Percentiles rank a stretch among this genome's conserved stretches.
phyloP scores from a whole-genome alignment of 2,329 filamentous ascomycete genomes.

The Rhynchosporium graminicola region DNA sequence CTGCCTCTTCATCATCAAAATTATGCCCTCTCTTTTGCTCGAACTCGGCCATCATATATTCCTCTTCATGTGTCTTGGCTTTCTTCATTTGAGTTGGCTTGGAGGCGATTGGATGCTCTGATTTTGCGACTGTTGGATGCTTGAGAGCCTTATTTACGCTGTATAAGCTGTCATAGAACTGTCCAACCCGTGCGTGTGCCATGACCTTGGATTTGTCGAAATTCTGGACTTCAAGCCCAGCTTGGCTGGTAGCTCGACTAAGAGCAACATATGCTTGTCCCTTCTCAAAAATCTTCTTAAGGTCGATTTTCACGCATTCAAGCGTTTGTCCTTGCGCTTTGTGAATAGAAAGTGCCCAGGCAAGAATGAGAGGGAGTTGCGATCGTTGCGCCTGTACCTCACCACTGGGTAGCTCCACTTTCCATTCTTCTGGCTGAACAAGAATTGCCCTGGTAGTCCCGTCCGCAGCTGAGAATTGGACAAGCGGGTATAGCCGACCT shows the following conservation, averaged over 20 bases:
- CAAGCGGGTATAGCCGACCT: slow-evolving; percentile 72
- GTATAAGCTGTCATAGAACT: slow-evolving; percentile 82
- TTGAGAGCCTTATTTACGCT: slow-evolving; percentile 60
- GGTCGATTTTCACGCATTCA: slow-evolving; percentile 90
- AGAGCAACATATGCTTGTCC: slow-evolving; percentile 97
- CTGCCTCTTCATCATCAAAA: slow-evolving; percentile 50
- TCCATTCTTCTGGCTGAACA: slow-evolving; percentile 89
- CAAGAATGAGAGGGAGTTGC: slow-evolving; percentile 85
- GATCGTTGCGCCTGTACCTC: slow-evolving; percentile 86
- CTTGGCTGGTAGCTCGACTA: slow-evolving; percentile 85
- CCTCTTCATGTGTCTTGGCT: slow-evolving; percentile 27
- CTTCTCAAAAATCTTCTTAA: slow-evolving; percentile 92
- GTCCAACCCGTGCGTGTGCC: slow-evolving; percentile 83
- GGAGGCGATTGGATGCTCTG: slow-evolving; percentile 36
- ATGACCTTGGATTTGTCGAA: slow-evolving; percentile 92
- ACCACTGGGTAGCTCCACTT: slow-evolving; percentile 92
- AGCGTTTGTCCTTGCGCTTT: slow-evolving; percentile 92
- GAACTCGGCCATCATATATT: slow-evolving; percentile 27
- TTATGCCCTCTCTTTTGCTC: slow-evolving; percentile 15
- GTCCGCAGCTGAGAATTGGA: slow-evolving; percentile 79
- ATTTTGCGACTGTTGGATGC: slow-evolving; percentile 35
- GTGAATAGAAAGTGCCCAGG: slow-evolving; percentile 96
- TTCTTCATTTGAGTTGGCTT: slow-evolving; percentile 24
- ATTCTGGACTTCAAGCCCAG: slow-evolving; percentile 81
- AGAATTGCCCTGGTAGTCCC: slow-evolving; percentile 76